These are phyloP conservation scores for Dothideomycetidae sp. DNA, from an alignment of 2,329 filamentous ascomycete species.

Conservation along the genomic window DNA sequence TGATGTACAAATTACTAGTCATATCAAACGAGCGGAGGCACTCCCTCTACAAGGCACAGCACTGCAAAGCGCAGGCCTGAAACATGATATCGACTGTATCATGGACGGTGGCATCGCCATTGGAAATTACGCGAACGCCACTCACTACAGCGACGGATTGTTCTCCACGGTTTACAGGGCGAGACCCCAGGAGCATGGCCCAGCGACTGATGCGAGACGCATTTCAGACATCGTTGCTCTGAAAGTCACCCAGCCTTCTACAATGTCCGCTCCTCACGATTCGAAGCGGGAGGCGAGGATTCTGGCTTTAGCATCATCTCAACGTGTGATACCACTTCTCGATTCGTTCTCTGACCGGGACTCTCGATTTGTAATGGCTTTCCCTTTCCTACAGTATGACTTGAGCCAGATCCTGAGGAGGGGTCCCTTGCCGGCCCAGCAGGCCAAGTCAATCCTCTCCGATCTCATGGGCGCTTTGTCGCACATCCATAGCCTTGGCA, in stretches of 20 bases:
- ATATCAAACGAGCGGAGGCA: constrained; percentile 14
- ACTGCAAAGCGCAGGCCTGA: constrained; percentile 18
- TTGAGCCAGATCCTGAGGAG: constrained; percentile 52
- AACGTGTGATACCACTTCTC: constrained; percentile 52
- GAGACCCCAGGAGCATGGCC: constrained; percentile 23
- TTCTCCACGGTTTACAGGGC: constrained; percentile 75
- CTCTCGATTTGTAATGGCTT: constrained; percentile 62
- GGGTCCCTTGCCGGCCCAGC: constrained; percentile 25
- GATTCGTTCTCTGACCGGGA: constrained; percentile 57
- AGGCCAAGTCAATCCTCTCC: constrained; percentile 39
- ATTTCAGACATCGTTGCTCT: constrained; percentile 45
- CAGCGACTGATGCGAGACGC: constrained; percentile 11
- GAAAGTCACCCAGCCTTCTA: constrained; percentile 69
- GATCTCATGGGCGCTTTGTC: constrained; percentile 58
- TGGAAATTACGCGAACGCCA: constrained; percentile 42
- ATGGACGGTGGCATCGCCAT: constrained; percentile 29
- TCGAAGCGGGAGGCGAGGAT: constrained; percentile 67
- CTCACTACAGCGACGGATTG: constrained; percentile 50
- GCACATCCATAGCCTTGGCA: constrained; percentile 56
- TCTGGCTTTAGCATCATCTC: constrained; percentile 43
- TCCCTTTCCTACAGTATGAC: constrained; percentile 68
- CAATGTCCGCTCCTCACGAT: constrained; percentile 67
- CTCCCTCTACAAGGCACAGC: constrained; percentile 14
- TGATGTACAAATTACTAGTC: constrained; percentile 13
- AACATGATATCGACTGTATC: constrained; percentile 17